phyloP scores from a whole-genome alignment of 2,329 filamentous ascomycete species.

The Fusarium concolor region DNA sequence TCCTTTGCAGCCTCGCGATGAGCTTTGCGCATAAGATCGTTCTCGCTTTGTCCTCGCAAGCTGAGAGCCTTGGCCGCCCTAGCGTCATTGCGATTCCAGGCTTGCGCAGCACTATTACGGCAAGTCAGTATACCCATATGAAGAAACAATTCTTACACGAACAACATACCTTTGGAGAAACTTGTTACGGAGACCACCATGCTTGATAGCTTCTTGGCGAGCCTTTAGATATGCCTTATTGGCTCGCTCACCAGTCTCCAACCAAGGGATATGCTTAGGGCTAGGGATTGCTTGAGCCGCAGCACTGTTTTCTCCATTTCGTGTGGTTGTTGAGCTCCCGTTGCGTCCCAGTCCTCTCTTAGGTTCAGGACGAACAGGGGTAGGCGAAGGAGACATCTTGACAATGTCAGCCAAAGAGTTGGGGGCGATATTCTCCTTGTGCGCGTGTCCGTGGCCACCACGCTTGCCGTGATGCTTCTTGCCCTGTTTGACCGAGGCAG shows the following conservation, averaged over 20 bases:
- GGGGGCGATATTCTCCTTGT: constrained; percentile 75
- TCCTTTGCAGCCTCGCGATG: constrained; percentile 93
- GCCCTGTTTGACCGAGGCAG: constrained; percentile 76
- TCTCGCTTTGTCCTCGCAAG: constrained; percentile 94
- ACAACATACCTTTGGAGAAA: constrained; percentile 85
- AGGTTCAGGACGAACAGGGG: constrained; percentile 69
- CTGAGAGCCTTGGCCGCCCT: constrained; percentile 95
- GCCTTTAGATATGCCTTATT: constrained; percentile 97
- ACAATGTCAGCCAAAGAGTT: constrained; percentile 93
- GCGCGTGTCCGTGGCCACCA: constrained; percentile 79
- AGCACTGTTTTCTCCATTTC: constrained; percentile 80
- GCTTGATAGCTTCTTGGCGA: constrained; percentile 94
- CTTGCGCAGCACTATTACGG: constrained; percentile 82
- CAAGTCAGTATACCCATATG: constrained; percentile 7
- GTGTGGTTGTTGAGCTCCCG: constrained; percentile 72
- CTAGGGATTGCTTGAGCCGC: constrained; percentile 86
- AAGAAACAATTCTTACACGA: background rate
- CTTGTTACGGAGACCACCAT: constrained; percentile 95
- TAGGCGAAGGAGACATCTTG: constrained; percentile 92
- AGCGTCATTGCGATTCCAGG: constrained; percentile 98
- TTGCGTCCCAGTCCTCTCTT: constrained; percentile 69
- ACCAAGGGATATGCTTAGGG: constrained; percentile 94
- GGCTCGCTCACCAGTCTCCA: constrained; percentile 89
- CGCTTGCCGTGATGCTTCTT: constrained; percentile 97
- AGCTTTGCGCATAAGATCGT: constrained; percentile 95